Percentiles rank a stretch among this genome's conserved stretches.
phyloP scores from a whole-genome alignment of 2,329 filamentous ascomycete genomes.

The Epichloe sp. region DNA sequence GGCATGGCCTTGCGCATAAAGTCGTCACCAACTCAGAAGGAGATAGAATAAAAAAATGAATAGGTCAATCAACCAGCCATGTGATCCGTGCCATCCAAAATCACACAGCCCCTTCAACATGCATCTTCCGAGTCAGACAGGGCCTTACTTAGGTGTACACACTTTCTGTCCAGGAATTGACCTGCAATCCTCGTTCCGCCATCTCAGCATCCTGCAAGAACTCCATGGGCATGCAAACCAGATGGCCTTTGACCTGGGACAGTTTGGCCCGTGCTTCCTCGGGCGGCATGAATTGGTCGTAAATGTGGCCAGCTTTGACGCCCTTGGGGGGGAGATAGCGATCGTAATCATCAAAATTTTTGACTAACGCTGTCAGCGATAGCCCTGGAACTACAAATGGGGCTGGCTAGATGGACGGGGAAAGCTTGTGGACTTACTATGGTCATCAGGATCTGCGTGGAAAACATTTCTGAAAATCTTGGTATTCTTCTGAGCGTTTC shows the following conservation, averaged over 20 bases:
- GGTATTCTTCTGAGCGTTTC: slow-evolving; percentile 57
- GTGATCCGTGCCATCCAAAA: background rate
- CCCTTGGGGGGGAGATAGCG: slow-evolving; percentile 57
- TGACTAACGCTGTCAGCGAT: slow-evolving; percentile 35
- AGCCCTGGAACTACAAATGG: background rate
- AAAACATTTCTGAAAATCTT: slow-evolving; percentile 66
- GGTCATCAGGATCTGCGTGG: slow-evolving; percentile 79
- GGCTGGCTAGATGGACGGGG: background rate
- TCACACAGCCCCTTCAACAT: background rate
- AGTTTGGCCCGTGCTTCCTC: slow-evolving; percentile 63
- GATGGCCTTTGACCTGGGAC: slow-evolving; percentile 68
- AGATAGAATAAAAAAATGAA: background rate
- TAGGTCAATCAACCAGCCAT: background rate
- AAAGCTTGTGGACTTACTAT: slow-evolving; percentile 36
- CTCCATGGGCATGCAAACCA: slow-evolving; percentile 91
- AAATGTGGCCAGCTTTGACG: slow-evolving; percentile 75
- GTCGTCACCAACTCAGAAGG: too few species aligned
- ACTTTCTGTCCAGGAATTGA: slow-evolving; percentile 80
- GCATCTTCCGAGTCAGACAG: background rate
- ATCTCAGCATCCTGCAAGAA: slow-evolving; percentile 76
- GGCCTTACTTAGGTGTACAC: slow-evolving; percentile 50
- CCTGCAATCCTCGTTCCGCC: slow-evolving; percentile 76
- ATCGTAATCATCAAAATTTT: slow-evolving; percentile 83
- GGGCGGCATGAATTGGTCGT: slow-evolving; percentile 62
- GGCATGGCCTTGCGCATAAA: background rate